These are phyloP conservation scores for Knoxia roxburghii DNA, from an alignment of 257 asterid species.

Conservation along the genomic window DNA sequence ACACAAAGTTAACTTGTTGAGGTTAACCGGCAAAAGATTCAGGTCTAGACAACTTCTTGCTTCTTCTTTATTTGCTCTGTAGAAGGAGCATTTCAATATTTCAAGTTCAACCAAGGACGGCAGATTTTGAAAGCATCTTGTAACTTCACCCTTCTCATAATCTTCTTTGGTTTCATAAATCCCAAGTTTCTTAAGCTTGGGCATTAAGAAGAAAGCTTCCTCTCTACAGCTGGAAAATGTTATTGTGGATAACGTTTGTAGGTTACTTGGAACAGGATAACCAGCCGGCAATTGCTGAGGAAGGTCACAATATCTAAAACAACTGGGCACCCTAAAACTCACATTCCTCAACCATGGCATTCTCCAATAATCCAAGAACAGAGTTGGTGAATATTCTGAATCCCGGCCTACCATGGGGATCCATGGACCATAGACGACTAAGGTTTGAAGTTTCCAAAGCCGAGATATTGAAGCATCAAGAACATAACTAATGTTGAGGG, in stretches of 20 bases:
- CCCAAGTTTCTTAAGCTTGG: slow-evolving; percentile 30
- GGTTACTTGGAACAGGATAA: not conserved
- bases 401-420: not conserved
- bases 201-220: slow-evolving; percentile 13
- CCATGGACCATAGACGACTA: slow-evolving; percentile 25
- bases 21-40: not conserved
- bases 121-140: not conserved
- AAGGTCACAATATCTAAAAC: not conserved
- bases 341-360: slow-evolving; percentile 27
- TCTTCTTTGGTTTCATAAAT: slow-evolving; percentile 19
- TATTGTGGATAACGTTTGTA: slow-evolving; percentile 21
- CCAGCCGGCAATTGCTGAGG: not conserved
- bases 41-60: not conserved
- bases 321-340: slow-evolving; percentile 15
- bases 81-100: slow-evolving; percentile 8
- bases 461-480: slow-evolving; percentile 13
- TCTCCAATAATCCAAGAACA: slow-evolving; percentile 9
- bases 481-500: slow-evolving; percentile 5
- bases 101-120: not conserved
- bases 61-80: not conserved
- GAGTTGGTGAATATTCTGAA: not conserved
- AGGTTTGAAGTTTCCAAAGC: slow-evolving; percentile 25
- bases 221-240: slow-evolving; percentile 20
- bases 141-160: not conserved
- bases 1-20: not conserved